A percentile compares a stretch with the other conserved stretches of the same genome.
These are phyloP conservation scores for Coniochaeta sp. DNA, from an alignment of 2,329 filamentous ascomycete species.

Conservation along the genomic window DNA sequence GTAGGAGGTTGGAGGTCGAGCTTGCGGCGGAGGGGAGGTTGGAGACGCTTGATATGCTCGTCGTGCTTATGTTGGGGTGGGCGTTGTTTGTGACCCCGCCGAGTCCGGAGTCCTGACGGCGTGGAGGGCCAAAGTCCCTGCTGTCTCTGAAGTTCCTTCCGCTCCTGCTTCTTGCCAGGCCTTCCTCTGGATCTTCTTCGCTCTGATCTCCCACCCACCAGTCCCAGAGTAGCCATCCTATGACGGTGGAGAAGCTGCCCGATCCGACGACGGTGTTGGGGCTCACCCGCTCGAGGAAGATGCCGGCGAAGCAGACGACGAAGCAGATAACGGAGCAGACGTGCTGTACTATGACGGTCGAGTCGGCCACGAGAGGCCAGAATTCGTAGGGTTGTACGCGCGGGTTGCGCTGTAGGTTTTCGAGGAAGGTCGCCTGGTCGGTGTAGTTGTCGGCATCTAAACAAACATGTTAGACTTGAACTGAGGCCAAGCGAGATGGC, in stretches of 20 bases:
- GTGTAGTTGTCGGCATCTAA: slow-evolving; percentile 97
- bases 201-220: slow-evolving; percentile 67
- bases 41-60: slow-evolving; percentile 15
- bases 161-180: slow-evolving; percentile 26
- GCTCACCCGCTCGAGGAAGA: slow-evolving; percentile 79
- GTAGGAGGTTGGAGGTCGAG: slow-evolving; percentile 37
- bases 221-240: slow-evolving; percentile 90
- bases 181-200: slow-evolving; percentile 47
- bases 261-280: slow-evolving; percentile 84
- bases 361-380: slow-evolving; percentile 92
- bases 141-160: slow-evolving; percentile 18
- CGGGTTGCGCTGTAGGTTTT: slow-evolving; percentile 91
- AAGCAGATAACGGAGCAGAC: slow-evolving; percentile 94
- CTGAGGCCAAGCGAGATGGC: not conserved
- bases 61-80: slow-evolving; percentile 13
- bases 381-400: slow-evolving; percentile 94
- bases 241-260: slow-evolving; percentile 73
- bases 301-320: slow-evolving; percentile 86
- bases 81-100: slow-evolving; percentile 7
- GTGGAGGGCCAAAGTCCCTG: slow-evolving; percentile 12
- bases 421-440: slow-evolving; percentile 91
- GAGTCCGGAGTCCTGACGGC: slow-evolving; percentile 10
- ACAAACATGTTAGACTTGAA: slow-evolving; percentile 2
- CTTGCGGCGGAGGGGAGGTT: slow-evolving; percentile 33
- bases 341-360: slow-evolving; percentile 94